Evolutionary conservation across 441 rosid genomes (phyloP), one percentile per base, ranked within the genome.

Genomic region (Erysimum pusillum): DNA sequence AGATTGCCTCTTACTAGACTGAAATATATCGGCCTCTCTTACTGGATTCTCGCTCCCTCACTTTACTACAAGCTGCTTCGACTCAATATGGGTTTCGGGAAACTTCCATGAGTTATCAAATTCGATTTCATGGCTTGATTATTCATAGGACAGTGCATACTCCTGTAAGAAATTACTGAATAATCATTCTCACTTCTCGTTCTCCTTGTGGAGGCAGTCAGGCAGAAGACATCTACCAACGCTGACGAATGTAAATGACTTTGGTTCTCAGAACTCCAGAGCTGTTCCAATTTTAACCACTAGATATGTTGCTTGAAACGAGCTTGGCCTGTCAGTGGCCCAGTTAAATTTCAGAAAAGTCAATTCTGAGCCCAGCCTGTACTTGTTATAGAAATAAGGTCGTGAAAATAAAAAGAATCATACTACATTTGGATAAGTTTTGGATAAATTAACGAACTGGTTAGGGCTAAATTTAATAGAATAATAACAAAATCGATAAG

Each of bases 121-220:
- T 8, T 42, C 4, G 76, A 13, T 41, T 15, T 73, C 18, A 39
- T 61, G 63, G 63, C 38, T 63, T 6, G 57, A 63, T 14, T 20
- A 15, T 20, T 73, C 17, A 53, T 44, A 64, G 65, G 58, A 54
- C 14, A 53, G 4, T 66, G 72, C 60, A 66, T 8, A 54, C 22
- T 56, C 71, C 45, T 63, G 67, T 13, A 0, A 7, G 1, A 11
- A 41, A 22, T 0, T 2, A 52, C 36, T 15, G 48, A 9, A 25
- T 36, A 59, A 15, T 14, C 28, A 59, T 20, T 46, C 18, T 9
- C 13, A 32, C 57, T 45, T 45, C 46, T 70, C 12, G 46, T 20
- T 35, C 6, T 73, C 69, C 36, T 22, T 22, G 25, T 22, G 25
- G 25, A 22, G 25, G 25, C 25, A 22, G 25, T 1, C 2, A 22